Conservation (phyloP, 148 eudicot genomes). For the Arctostaphylos glauca region DNA sequence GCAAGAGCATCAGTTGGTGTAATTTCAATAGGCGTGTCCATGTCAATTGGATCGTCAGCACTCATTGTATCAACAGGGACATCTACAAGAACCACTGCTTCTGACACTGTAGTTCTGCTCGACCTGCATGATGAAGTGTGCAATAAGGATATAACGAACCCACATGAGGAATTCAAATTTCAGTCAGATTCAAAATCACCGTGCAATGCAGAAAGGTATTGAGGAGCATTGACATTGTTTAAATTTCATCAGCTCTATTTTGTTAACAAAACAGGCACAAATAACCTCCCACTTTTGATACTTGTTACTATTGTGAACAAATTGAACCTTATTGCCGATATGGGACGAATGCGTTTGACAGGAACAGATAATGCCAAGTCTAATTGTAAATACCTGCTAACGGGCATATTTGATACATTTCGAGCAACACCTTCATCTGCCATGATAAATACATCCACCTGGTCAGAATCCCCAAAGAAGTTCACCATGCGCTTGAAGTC, state of each 20-base stretch:
- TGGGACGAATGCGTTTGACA: neutral
- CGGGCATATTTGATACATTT: slow-evolving; percentile 42
- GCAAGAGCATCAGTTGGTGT: slow-evolving; percentile 15
- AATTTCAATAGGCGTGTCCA: slow-evolving; percentile 27
- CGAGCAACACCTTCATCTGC: slow-evolving; percentile 43
- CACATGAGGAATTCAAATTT: neutral
- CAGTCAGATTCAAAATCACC: slow-evolving; percentile 10
- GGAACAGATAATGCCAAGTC: neutral
- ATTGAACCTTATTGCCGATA: neutral
- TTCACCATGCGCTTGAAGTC: slow-evolving; percentile 75
- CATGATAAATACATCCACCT: slow-evolving; percentile 61
- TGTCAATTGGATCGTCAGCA: slow-evolving; percentile 30
- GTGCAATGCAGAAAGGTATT: neutral
- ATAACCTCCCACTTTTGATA: neutral
- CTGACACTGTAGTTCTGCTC: slow-evolving; percentile 59
- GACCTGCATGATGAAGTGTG: slow-evolving; percentile 42
- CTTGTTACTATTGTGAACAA: slow-evolving; percentile 9
- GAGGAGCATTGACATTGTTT: neutral
- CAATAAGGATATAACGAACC: slow-evolving; percentile 13
- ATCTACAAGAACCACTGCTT: slow-evolving; percentile 31
- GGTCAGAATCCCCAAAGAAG: slow-evolving; percentile 52
- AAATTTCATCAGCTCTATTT: neutral
- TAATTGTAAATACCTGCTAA: slow-evolving; percentile 46
- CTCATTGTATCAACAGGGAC: slow-evolving; percentile 26
- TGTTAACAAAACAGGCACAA: neutral